Conservation (phyloP, 2,329 filamentous ascomycete genomes). For the Alternaria incomplexa region DNA sequence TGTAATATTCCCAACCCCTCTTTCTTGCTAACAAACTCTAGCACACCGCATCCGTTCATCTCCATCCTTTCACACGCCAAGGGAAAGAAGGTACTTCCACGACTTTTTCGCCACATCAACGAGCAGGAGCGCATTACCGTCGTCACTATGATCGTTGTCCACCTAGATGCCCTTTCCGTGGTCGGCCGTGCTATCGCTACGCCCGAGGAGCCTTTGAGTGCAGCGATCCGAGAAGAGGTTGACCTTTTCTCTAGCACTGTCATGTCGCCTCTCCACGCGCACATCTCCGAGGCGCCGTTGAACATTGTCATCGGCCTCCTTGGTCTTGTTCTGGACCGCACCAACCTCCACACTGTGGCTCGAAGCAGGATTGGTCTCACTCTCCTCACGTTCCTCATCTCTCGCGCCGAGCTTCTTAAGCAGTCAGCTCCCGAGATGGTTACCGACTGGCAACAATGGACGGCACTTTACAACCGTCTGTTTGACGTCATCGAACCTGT, state of each 20-base stretch:
- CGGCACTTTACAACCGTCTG: constrained; percentile 79
- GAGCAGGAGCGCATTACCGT: constrained; percentile 94
- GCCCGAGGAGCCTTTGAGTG: constrained; percentile 71
- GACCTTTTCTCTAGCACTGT: constrained; percentile 88
- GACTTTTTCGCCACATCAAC: constrained; percentile 91
- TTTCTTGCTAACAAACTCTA: constrained; percentile 41
- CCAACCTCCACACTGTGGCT: constrained; percentile 83
- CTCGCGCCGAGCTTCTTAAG: constrained; percentile 90
- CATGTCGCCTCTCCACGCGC: constrained; percentile 87
- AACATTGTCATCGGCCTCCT: constrained; percentile 90
- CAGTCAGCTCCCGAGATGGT: constrained; percentile 73
- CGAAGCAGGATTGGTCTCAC: constrained; percentile 87
- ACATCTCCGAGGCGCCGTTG: constrained; percentile 88
- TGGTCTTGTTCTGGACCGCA: constrained; percentile 79
- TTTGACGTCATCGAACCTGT: constrained; percentile 88
- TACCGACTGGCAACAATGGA: constrained; percentile 78
- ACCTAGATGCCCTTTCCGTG: constrained; percentile 90
- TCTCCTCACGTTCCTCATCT: constrained; percentile 92
- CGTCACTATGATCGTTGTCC: constrained; percentile 92
- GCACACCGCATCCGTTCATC: constrained; percentile 85
- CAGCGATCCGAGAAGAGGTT: constrained; percentile 82
- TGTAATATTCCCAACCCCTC: background rate
- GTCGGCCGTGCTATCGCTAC: constrained; percentile 79
- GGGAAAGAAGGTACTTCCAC: constrained; percentile 93
- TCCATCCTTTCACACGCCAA: constrained; percentile 93